Evolutionary conservation across 805 yeast genomes (phyloP).

Genomic region (Kregervanrija pseudodelftensis): DNA sequence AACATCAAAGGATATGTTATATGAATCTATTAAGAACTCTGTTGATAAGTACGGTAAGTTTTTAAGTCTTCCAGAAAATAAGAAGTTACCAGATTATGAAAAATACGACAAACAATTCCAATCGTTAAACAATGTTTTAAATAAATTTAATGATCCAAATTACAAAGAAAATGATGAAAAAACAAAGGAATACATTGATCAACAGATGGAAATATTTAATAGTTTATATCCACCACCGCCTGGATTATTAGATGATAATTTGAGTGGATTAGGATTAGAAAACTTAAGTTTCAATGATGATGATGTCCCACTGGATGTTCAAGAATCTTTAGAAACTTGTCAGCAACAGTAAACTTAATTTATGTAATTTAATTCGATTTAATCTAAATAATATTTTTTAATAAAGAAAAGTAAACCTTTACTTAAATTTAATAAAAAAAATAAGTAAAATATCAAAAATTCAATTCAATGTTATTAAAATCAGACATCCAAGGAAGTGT

Average conservation of each 20-base stretch:
- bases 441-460: not conserved
- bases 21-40: conserved; percentile 82
- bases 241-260: conserved; percentile 47
- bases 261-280: conserved; percentile 35
- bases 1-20: conserved; percentile 76
- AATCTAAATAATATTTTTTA: not conserved
- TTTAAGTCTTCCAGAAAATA: conserved; percentile 46
- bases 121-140: conserved; percentile 54
- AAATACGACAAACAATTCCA: conserved; percentile 57
- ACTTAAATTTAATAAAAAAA: not conserved
- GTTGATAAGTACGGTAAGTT: conserved; percentile 66
- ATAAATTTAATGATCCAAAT: conserved; percentile 54
- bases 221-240: conserved; percentile 75
- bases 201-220: conserved; percentile 60
- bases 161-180: conserved; percentile 47
- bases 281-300: conserved; percentile 29
- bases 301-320: conserved; percentile 47
- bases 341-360: conserved; percentile 28
- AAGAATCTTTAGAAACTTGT: conserved; percentile 50
- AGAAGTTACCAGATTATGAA: conserved; percentile 27
- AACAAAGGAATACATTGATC: conserved; percentile 44
- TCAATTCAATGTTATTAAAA: conserved; percentile 15
- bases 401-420: not conserved
- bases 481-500: conserved; percentile 92
- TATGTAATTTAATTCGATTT: not conserved